Percentiles rank a stretch among this genome's conserved stretches.
Conservation (phyloP, 169 alveolate genomes). For the Plasmodium vinckei region DNA sequence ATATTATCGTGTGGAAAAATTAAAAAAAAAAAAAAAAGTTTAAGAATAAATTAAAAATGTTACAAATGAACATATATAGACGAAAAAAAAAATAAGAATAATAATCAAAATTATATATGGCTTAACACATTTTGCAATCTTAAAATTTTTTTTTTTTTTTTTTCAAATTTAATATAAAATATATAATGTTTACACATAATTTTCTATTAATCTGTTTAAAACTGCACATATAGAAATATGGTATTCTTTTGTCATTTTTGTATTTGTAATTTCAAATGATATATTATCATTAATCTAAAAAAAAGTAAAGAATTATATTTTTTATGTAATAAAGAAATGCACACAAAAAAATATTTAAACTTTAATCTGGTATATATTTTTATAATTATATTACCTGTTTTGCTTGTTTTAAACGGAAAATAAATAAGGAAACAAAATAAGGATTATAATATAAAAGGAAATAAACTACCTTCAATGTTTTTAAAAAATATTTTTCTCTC, state of each 20-base stretch:
- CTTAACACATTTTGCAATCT: too few species aligned
- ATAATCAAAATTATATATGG: too few species aligned
- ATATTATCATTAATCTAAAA: constrained; percentile 17
- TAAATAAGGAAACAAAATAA: constrained; percentile 48
- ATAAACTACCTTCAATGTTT: constrained; percentile 22
- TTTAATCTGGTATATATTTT: background rate
- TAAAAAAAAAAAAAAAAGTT: too few species aligned
- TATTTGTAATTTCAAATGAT: constrained; percentile 15
- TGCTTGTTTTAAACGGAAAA: constrained; percentile 55
- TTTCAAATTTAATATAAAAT: background rate
- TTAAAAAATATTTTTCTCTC: constrained; percentile 42
- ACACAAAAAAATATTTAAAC: background rate
- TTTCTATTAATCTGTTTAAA: constrained; percentile 38
- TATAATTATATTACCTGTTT: constrained; percentile 27
- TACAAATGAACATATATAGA: too few species aligned
- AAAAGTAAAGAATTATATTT: background rate
- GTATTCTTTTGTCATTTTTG: constrained; percentile 34
- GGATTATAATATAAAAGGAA: constrained; percentile 69
- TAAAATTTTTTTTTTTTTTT: too few species aligned
- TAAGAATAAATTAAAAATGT: too few species aligned
- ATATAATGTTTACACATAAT: constrained; percentile 8
- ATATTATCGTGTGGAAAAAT: too few species aligned
- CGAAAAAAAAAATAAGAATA: too few species aligned
- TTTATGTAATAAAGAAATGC: background rate
- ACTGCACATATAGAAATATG: constrained; percentile 47